Evolutionary conservation across 2,329 filamentous ascomycete genomes (phyloP).

Genomic region (Aquanectria penicillioides): DNA sequence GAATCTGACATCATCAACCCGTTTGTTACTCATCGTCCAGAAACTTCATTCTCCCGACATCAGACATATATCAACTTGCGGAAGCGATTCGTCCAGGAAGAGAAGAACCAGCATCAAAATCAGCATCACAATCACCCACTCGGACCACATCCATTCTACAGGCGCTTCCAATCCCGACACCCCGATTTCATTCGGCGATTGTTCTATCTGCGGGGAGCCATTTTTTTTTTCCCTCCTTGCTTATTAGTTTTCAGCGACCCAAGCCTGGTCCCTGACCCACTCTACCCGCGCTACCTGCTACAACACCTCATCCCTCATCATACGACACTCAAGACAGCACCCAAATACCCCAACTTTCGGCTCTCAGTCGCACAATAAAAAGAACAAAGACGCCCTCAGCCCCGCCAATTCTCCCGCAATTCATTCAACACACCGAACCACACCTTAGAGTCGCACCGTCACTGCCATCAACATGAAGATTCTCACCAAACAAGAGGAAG

Average conservation of each 20-base stretch:
- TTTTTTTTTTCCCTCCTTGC: conserved; percentile 11
- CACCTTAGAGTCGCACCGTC: not conserved
- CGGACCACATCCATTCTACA: not conserved
- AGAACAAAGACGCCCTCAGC: too few species aligned
- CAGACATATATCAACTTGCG: too few species aligned
- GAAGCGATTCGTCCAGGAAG: conserved; percentile 4
- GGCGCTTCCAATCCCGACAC: conserved; percentile 11
- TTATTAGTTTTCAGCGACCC: not conserved
- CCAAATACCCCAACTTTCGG: too few species aligned
- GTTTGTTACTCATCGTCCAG: not conserved
- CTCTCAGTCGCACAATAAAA: too few species aligned
- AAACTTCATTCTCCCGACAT: too few species aligned
- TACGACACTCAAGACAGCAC: conserved; percentile 13
- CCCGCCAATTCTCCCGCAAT: not conserved
- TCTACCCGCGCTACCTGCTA: conserved; percentile 2
- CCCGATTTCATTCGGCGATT: conserved; percentile 14
- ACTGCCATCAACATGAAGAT: conserved; percentile 82
- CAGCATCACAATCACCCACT: not conserved
- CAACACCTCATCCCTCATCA: conserved; percentile 22
- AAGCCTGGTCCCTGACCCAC: conserved; percentile 12
- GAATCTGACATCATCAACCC: conserved; percentile 38
- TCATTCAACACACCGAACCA: not conserved
- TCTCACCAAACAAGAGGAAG: conserved; percentile 92
- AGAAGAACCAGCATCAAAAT: not conserved
- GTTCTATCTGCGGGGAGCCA: conserved; percentile 14